Evolutionary conservation across 768 basidiomycete species (phyloP), one percentile per base, ranked within the genome.

Genomic region (Favolaschia claudopus): DNA sequence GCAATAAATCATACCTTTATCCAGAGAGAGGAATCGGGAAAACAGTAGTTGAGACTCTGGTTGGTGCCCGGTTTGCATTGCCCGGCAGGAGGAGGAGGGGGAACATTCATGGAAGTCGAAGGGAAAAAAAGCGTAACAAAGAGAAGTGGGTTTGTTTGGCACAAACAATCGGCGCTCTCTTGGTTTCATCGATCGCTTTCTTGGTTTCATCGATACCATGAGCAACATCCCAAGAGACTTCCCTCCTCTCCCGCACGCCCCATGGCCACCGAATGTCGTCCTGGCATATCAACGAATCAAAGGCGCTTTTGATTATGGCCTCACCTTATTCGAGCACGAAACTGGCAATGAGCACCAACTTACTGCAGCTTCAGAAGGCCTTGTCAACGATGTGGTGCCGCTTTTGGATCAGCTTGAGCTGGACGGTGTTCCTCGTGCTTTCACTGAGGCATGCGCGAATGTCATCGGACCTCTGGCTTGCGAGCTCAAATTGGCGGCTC

Each of bases 281-380:
- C 38, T 20, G 6, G 63, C 60, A 0, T 55, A 72, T 49, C 29
- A 59, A 24, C 44, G 49, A 13, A 6, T 70, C 6, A n/a, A 34
- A 10, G 19, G 54, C 2, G 14, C 52, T 7, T 72, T 58, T 28
- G 14, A 46, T 3, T 44, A 62, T 28, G 64, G 59, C 7, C 1
- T 39, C 3, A 8, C 1, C 0, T 5, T 62, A 7, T 48, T 71
- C 32, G 31, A 13, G 7, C 53, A 57, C 15, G 64, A 67, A 13
- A 60, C 60, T 10, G 39, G 5, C 22, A 61, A 67, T 17, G 62
- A 48, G 3, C 46, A 52, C 24, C 48, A 32, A 8, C 32, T 71
- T 9, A 32, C 20, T 5, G 58, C 69, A n/a, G 66, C 70, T 12
- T 29, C 54, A 27, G 65, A 70, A 29, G 44, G 62, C 37, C 13